These are phyloP conservation scores for Quercus wislizeni DNA, from an alignment of 306 rosid genomes.

Conservation along the genomic window DNA sequence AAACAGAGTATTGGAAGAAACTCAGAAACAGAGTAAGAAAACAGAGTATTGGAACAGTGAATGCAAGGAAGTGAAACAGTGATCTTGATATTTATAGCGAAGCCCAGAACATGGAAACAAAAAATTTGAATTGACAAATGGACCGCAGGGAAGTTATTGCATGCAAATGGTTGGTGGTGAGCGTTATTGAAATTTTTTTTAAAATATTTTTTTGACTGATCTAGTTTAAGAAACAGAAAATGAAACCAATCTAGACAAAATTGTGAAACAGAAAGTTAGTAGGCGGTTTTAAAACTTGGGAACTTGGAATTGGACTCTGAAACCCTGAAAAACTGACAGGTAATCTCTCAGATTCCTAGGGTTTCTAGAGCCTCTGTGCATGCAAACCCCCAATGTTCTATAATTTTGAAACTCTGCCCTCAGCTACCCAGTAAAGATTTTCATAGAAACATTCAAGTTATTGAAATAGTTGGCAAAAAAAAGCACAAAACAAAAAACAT, in stretches of 20 bases:
- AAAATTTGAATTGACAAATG: conserved; percentile 14
- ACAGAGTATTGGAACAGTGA: background rate
- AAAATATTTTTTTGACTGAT: background rate
- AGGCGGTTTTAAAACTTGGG: background rate
- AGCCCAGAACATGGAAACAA: background rate
- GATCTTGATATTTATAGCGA: background rate
- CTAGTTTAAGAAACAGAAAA: background rate
- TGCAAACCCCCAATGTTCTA: background rate
- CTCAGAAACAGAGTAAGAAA: background rate
- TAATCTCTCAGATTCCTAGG: background rate
- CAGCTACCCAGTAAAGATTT: background rate
- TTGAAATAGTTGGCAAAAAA: background rate
- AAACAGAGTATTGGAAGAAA: background rate
- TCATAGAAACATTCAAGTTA: background rate
- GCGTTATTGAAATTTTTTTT: background rate
- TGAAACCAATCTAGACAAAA: background rate
- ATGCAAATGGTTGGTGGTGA: background rate
- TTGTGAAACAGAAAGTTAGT: background rate
- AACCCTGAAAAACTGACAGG: background rate
- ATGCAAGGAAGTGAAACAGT: background rate
- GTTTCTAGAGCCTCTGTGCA: conserved; percentile 8
- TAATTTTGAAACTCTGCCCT: background rate
- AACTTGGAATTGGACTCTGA: conserved; percentile 2
- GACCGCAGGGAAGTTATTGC: conserved; percentile 5
- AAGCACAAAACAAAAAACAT: background rate